These are phyloP conservation scores for Alternaria sp. DNA, from an alignment of 2,329 filamentous ascomycete species.

Conservation along the genomic window DNA sequence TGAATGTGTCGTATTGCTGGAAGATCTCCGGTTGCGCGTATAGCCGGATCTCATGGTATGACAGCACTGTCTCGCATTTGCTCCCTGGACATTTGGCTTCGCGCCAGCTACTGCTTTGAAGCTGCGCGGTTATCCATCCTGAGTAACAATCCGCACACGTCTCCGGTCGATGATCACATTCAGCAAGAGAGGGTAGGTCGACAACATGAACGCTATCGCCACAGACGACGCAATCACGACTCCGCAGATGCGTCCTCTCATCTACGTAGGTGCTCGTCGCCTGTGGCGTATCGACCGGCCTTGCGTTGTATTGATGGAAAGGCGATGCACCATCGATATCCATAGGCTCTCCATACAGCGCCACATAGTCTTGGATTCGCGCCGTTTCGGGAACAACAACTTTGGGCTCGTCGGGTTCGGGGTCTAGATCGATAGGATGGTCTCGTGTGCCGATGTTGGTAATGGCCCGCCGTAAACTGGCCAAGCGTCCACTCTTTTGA, in stretches of 20 bases:
- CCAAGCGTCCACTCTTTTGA: not conserved
- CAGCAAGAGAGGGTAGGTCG: conserved; percentile 27
- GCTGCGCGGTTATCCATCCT: conserved; percentile 48
- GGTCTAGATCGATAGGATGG: conserved; percentile 13
- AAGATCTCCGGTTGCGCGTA: conserved; percentile 28
- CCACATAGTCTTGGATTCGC: not conserved
- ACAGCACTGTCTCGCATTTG: conserved; percentile 56
- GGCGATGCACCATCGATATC: not conserved
- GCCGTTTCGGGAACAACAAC: not conserved
- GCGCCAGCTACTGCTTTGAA: conserved; percentile 51
- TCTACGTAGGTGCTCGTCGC: conserved; percentile 8
- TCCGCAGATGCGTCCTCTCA: not conserved
- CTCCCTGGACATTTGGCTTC: conserved; percentile 57
- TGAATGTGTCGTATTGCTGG: conserved; percentile 49
- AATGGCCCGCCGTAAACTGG: not conserved
- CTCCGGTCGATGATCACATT: conserved; percentile 44
- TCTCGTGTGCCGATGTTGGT: conserved; percentile 8
- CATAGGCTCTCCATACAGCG: conserved; percentile 4
- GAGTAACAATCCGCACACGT: conserved; percentile 48
- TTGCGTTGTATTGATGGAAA: not conserved
- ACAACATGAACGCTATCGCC: conserved; percentile 15
- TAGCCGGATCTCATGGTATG: conserved; percentile 53
- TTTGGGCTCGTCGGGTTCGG: conserved; percentile 2
- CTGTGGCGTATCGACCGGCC: not conserved
- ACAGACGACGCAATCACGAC: conserved; percentile 32